Evolutionary conservation across 305 asterid genomes (phyloP), one percentile per base, ranked within the genome.

Genomic region (Solanum aculeatissimum): DNA sequence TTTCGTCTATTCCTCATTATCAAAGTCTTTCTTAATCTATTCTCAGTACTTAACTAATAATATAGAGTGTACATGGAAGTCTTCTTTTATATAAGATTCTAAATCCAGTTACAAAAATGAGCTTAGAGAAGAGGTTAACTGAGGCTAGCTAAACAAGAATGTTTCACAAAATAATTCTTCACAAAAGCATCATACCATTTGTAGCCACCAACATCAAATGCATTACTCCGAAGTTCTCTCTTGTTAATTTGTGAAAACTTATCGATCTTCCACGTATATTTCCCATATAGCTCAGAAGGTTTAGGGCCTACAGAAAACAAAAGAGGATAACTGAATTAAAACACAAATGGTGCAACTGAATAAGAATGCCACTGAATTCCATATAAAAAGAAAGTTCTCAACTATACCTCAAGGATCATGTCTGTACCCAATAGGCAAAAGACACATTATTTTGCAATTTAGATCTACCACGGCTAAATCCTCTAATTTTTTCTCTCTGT

Each of bases 191-290:
- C 92, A 38, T 94, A 94, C 99, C 99, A 97, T 91, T 93, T 93
- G 89, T 94, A 93, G 90, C 98, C 95, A 58, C 99, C 99, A 89
- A 91, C 97, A 88, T 95, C 98, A 92, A 95, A 97, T 29, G 94
- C 92, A 87, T 90, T 90, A 90, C 98, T 94, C 85, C 97, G 93
- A 65, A 93, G 97, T 87, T 97, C 99, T 89, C 98, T 89, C 95
- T 94, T 93, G 92, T 92, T 93, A 62, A 93, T 91, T 90, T 94
- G 97, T 54, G 98, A 93, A 85, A 94, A 94, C 81, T 95, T 91
- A 54, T 95, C 97, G 88, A 97, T 93, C 91, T 93, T 97, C 99
- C 99, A 97, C 4, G 98, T 94, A 88, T 93, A 82, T 88, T 84
- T 94, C 78, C 99, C 99, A 89, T 92, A 95, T 83, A 97, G 90